These are phyloP conservation scores for Oryza glumipatula DNA, from an alignment of 176 grass and related monocot species.

Conservation along the genomic window DNA sequence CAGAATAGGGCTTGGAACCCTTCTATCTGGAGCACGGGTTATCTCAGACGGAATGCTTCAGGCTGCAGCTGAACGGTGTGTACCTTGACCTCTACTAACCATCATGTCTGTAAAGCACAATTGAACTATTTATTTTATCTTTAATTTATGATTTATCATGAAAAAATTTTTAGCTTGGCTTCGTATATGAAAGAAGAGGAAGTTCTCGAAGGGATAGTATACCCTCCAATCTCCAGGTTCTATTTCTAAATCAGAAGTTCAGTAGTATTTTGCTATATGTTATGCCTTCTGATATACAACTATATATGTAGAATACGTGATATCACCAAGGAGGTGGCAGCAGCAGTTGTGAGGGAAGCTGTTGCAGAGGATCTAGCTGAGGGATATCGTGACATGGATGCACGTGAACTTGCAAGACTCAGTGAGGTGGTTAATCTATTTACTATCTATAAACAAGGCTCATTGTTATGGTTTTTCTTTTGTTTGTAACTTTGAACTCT, in stretches of 20 bases:
- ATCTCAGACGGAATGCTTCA: slow-evolving; percentile 98
- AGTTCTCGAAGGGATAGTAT: slow-evolving; percentile 85
- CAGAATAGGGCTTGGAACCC: slow-evolving; percentile 97
- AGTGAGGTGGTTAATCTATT: slow-evolving; percentile 66
- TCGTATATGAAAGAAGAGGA: slow-evolving; percentile 97
- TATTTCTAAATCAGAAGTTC: slow-evolving; percentile 8
- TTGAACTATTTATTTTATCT: slow-evolving; percentile 25
- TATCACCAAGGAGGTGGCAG: slow-evolving; percentile 94
- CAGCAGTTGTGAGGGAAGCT: slow-evolving; percentile 89
- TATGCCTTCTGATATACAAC: slow-evolving; percentile 22
- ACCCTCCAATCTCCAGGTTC: slow-evolving; percentile 90
- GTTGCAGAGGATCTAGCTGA: slow-evolving; percentile 92
- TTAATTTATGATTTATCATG: slow-evolving; percentile 26
- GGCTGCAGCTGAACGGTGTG: slow-evolving; percentile 88
- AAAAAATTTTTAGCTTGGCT: slow-evolving; percentile 64
- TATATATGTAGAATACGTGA: slow-evolving; percentile 77
- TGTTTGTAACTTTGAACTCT: slow-evolving; percentile 24
- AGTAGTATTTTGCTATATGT: slow-evolving; percentile 32
- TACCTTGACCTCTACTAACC: slow-evolving; percentile 24
- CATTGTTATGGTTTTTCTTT: slow-evolving; percentile 24
- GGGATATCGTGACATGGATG: slow-evolving; percentile 94
- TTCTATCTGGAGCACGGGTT: slow-evolving; percentile 87
- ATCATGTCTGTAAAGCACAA: slow-evolving; percentile 13
- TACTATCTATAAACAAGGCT: background rate
- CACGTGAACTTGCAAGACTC: slow-evolving; percentile 80